Conservation (phyloP, 2,329 filamentous ascomycete species). For the Helminthosporium solani region DNA sequence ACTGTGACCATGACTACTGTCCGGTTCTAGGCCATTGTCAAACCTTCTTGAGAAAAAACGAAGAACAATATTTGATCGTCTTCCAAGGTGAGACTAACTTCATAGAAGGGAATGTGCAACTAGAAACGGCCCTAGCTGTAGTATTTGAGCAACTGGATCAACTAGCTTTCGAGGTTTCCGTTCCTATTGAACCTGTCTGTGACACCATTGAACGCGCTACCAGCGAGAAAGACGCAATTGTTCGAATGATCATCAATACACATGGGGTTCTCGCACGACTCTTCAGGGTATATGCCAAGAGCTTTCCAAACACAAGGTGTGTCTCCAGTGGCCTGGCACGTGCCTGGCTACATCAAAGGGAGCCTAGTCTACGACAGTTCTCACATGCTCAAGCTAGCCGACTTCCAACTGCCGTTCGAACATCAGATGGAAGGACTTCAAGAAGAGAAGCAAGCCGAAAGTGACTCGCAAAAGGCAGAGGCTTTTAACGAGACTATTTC, state of each 20-base stretch:
- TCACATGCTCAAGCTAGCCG: slow-evolving; percentile 21
- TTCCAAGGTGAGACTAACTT: slow-evolving; percentile 17
- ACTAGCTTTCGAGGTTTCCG: slow-evolving; percentile 27
- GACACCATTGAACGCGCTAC: slow-evolving; percentile 24
- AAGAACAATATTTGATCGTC: slow-evolving; percentile 13
- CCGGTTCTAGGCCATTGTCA: slow-evolving; percentile 18
- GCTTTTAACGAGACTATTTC: slow-evolving; percentile 17
- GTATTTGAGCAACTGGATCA: slow-evolving; percentile 15
- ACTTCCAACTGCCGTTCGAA: slow-evolving; percentile 3
- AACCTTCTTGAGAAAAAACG: slow-evolving; percentile 12
- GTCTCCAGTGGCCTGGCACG: slow-evolving; percentile 27
- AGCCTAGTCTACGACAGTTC: slow-evolving; percentile 27
- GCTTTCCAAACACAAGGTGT: slow-evolving; percentile 24
- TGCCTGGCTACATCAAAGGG: slow-evolving; percentile 17
- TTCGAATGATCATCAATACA: slow-evolving; percentile 27
- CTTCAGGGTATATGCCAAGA: slow-evolving; percentile 17
- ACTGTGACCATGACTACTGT: background rate
- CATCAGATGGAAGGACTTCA: background rate
- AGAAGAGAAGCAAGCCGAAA: slow-evolving; percentile 4
- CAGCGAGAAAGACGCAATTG: slow-evolving; percentile 27
- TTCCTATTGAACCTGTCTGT: slow-evolving; percentile 15
- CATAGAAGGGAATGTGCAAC: slow-evolving; percentile 22
- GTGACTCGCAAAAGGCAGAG: slow-evolving; percentile 6
- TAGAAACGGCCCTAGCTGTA: slow-evolving; percentile 18
- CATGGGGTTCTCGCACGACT: slow-evolving; percentile 17